Evolutionary conservation across 352 stramenopile genomes (phyloP).

Genomic region (Blastocystis sp.): DNA sequence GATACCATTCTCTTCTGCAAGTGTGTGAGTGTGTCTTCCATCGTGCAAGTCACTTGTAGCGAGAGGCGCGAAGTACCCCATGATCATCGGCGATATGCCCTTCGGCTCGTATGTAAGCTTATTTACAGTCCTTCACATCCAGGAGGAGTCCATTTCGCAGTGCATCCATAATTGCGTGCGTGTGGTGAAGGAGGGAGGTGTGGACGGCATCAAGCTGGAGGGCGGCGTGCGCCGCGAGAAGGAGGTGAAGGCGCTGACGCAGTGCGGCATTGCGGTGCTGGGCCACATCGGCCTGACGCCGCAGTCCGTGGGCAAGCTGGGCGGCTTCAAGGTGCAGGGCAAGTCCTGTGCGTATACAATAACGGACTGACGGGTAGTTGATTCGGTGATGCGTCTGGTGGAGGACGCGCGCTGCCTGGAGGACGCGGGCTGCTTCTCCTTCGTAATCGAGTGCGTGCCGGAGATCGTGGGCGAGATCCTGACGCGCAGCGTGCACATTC

Average conservation of each 20-base stretch:
- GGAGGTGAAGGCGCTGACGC: conserved; percentile 70
- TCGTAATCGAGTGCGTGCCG: conserved; percentile 84
- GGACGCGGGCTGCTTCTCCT: conserved; percentile 89
- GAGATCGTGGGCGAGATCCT: conserved; percentile 85
- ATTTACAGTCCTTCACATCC: conserved; percentile 63
- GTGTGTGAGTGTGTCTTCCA: conserved; percentile 83
- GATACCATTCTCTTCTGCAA: conserved; percentile 96
- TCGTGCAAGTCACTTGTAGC: background rate
- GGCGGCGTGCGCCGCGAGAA: conserved; percentile 80
- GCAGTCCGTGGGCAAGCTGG: conserved; percentile 82
- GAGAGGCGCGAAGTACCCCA: conserved; percentile 78
- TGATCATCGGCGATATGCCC: conserved; percentile 95
- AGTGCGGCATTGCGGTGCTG: conserved; percentile 90
- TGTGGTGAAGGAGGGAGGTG: conserved; percentile 89
- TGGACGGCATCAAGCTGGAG: conserved; percentile 97
- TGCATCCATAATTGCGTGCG: conserved; percentile 90
- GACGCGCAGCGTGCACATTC: conserved; percentile 90
- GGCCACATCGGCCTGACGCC: conserved; percentile 94
- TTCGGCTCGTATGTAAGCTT: conserved; percentile 91
- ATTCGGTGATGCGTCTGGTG: conserved; percentile 81
- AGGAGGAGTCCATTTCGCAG: conserved; percentile 78
- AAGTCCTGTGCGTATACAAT: conserved; percentile 6
- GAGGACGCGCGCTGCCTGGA: conserved; percentile 89
- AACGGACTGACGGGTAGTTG: conserved; percentile 51
- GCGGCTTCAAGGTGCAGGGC: conserved; percentile 71